phyloP scores from a whole-genome alignment of 768 basidiomycete genomes.

The Lactarius indigo region DNA sequence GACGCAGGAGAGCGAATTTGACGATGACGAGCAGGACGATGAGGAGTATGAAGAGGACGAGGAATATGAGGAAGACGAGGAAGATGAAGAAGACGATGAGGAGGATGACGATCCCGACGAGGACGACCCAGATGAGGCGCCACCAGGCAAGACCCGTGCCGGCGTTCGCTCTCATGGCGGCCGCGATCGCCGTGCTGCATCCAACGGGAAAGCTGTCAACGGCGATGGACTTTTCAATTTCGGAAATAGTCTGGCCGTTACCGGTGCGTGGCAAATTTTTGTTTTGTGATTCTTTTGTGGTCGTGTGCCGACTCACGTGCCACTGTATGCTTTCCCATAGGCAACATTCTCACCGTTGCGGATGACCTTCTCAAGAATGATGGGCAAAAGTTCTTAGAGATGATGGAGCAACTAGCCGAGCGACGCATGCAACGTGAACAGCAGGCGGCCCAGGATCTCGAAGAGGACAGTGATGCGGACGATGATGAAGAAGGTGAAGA shows the following conservation, averaged over 20 bases:
- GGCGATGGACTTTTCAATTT: constrained; percentile 76
- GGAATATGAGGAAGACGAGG: constrained; percentile 52
- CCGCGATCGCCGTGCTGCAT: constrained; percentile 30
- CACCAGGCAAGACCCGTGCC: constrained; percentile 29
- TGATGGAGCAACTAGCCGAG: constrained; percentile 99
- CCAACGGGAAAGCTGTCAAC: constrained; percentile 46
- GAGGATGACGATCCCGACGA: constrained; percentile 69
- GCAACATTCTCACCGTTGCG: constrained; percentile 96
- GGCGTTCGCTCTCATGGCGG: constrained; percentile 29
- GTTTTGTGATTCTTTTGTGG: constrained; percentile 20
- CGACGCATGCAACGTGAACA: constrained; percentile 91
- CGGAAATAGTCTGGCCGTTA: constrained; percentile 78
- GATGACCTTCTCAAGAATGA: constrained; percentile 99
- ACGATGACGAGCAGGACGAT: constrained; percentile 60
- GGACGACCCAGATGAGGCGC: constrained; percentile 43
- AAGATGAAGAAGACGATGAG: constrained; percentile 68
- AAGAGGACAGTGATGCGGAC: constrained; percentile 47
- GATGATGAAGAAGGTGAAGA: constrained; percentile 49
- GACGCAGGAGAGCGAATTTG: constrained; percentile 56
- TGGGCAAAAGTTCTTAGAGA: constrained; percentile 98
- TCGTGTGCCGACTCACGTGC: constrained; percentile 22
- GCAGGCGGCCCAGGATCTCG: constrained; percentile 45
- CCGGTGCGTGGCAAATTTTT: constrained; percentile 46
- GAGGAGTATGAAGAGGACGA: constrained; percentile 53
- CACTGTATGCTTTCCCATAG: constrained; percentile 50